phyloP scores from a whole-genome alignment of 2,329 filamentous ascomycete species.

The Scytalidium sp. region DNA sequence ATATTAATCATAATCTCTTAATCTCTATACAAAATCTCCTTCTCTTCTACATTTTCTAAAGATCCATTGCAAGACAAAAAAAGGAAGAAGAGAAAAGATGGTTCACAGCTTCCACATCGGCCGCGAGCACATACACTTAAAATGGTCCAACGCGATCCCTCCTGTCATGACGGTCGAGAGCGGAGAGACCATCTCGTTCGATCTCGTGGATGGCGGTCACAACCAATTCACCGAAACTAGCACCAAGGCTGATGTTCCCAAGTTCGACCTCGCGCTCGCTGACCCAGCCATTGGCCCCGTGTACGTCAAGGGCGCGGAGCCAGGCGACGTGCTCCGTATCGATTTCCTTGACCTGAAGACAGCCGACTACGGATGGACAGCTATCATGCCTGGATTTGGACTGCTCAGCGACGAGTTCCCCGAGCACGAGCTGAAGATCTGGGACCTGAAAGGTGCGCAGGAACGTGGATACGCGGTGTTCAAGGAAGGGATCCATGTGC shows the following conservation, averaged over 20 bases:
- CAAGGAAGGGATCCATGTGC: constrained; percentile 44
- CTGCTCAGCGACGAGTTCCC: constrained; percentile 46
- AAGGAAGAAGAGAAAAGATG: no score
- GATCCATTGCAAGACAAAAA: no score
- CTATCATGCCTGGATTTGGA: constrained; percentile 47
- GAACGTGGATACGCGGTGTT: constrained; percentile 39
- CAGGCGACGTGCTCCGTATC: constrained; percentile 49
- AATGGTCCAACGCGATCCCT: constrained; percentile 44
- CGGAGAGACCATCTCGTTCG: constrained; percentile 44
- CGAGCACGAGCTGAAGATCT: constrained; percentile 43
- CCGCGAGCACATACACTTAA: constrained; percentile 35
- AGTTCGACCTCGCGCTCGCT: constrained; percentile 37
- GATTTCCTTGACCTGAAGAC: constrained; percentile 45
- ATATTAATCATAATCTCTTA: no score
- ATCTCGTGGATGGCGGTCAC: constrained; percentile 47
- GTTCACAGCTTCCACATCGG: constrained; percentile 23
- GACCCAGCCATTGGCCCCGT: constrained; percentile 52
- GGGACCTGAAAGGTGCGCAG: constrained; percentile 36
- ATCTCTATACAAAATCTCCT: no score
- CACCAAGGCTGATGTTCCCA: constrained; percentile 33
- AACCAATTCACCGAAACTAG: constrained; percentile 45
- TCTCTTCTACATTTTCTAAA: no score
- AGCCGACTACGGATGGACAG: constrained; percentile 49
- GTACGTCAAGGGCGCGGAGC: constrained; percentile 43
- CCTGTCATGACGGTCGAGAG: constrained; percentile 45